These are phyloP conservation scores for Erysimum cheiri DNA, from an alignment of 441 rosid genomes.

Conservation along the genomic window DNA sequence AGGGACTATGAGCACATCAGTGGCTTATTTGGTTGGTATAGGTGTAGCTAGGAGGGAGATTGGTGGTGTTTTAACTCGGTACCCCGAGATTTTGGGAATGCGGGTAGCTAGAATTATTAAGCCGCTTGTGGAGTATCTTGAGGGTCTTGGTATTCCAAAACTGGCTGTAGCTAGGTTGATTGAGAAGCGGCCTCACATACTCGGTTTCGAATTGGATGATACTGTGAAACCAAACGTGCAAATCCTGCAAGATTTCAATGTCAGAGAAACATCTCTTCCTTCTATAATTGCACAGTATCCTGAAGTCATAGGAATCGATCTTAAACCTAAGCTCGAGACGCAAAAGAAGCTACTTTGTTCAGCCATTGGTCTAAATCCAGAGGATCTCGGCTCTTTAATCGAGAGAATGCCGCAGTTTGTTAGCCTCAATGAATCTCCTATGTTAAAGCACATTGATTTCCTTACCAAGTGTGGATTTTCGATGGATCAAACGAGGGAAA, in stretches of 20 bases:
- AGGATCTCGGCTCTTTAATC: slow-evolving; percentile 67
- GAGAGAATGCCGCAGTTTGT: slow-evolving; percentile 95
- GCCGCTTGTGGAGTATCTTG: slow-evolving; percentile 90
- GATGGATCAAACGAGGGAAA: slow-evolving; percentile 61
- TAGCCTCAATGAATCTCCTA: slow-evolving; percentile 61
- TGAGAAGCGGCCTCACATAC: slow-evolving; percentile 81
- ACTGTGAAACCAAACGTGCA: slow-evolving; percentile 71
- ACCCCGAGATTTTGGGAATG: slow-evolving; percentile 90
- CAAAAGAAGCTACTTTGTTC: slow-evolving; percentile 66
- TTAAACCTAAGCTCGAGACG: slow-evolving; percentile 64
- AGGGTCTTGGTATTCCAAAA: slow-evolving; percentile 73
- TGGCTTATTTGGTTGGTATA: slow-evolving; percentile 91
- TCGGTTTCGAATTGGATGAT: slow-evolving; percentile 75
- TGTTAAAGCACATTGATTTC: slow-evolving; percentile 73
- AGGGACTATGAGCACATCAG: slow-evolving; percentile 98
- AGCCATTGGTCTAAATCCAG: slow-evolving; percentile 54
- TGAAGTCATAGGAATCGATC: slow-evolving; percentile 77
- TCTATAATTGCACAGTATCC: slow-evolving; percentile 89
- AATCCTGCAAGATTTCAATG: slow-evolving; percentile 62
- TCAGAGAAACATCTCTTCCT: slow-evolving; percentile 65
- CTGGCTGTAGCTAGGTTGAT: slow-evolving; percentile 92
- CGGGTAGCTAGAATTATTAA: slow-evolving; percentile 86
- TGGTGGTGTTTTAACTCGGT: slow-evolving; percentile 77
- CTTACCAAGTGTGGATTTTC: slow-evolving; percentile 74
- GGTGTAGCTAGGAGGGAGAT: slow-evolving; percentile 90